Base-by-base conservation (phyloP, 2,329 filamentous ascomycete species). In the Fusarium sp. region DNA sequence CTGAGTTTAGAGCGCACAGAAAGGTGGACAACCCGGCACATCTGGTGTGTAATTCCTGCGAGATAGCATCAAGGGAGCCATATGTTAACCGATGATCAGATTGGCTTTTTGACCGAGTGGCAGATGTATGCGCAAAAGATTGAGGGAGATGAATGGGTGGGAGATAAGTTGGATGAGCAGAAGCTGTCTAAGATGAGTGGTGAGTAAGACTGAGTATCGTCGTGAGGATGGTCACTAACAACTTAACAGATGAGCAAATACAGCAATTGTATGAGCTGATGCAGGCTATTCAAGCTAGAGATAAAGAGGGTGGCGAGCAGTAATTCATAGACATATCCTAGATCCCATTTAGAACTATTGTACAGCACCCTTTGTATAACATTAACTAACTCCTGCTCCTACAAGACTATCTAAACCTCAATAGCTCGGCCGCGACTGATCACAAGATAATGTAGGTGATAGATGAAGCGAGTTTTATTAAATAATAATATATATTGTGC, bases 101-200 rank as follows among this genome's bases (percentile, higher is more conserved):
- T 98, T 73, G 96, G 95, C 3, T 99, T 99, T 79, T 84, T 99
- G 71, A 95, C 92, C 0, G 94, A 98, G 79, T 99, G 95, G 95
- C 96, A 99, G 79, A 82, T 93, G 52, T 99, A 98, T 76, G 94
- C 94, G 3, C 95, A 99, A 77, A 90, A 93, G 76, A 82, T 99
- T 17, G 95, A 98, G 76, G 95, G 94, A 0, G 91, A 97, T 53
- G 79, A 85, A 0, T 98, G 96, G 96, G 84, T 87, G 62, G 95
- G 91, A 2, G 92, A 93, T 67, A 95, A 90, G 77, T 85, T 98
- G 77, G 95, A 98, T 68, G 87, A 88, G 71, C 83, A 82, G 1
- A 97, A 97, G 80, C 83, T 98, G 56, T 90, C 93, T 63, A 97
- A 97, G 80, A 92, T 98, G 93, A 98, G 92, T 78, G 94, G 94